Conservation (phyloP, 257 asterid species). For the Knoxia roxburghii region DNA sequence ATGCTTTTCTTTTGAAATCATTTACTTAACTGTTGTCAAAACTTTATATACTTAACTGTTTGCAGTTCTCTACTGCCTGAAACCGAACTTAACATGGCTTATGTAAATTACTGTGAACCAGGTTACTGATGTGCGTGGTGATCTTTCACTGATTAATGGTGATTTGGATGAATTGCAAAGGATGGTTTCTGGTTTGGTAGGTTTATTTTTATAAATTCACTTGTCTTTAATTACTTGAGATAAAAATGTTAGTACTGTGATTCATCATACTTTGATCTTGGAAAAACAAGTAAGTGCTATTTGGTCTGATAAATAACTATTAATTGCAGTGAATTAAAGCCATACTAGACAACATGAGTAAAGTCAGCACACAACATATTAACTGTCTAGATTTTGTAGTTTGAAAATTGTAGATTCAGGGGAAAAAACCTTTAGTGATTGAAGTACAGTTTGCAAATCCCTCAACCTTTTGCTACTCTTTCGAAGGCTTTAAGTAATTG, state of each 20-base stretch:
- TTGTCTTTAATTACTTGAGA: neutral
- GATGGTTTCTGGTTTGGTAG: conserved; percentile 69
- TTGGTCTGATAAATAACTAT: too few species aligned
- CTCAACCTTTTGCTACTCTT: neutral
- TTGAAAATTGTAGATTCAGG: neutral
- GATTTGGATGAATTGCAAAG: conserved; percentile 49
- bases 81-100: conserved; percentile 3
- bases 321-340: neutral
- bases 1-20: neutral
- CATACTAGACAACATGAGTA: neutral
- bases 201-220: too few species aligned
- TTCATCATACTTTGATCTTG: neutral
- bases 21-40: neutral
- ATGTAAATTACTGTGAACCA: conserved; percentile 28
- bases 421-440: neutral
- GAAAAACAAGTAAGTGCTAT: neutral
- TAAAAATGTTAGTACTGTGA: neutral
- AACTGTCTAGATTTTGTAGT: neutral
- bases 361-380: too few species aligned
- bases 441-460: neutral
- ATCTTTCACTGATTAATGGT: conserved; percentile 50
- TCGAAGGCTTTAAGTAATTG: neutral
- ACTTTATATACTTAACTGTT: neutral
- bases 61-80: neutral
- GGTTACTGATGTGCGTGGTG: conserved; percentile 60